These are phyloP conservation scores for Dendrostoma leiphaemia DNA, from an alignment of 2,329 filamentous ascomycete species.

Conservation along the genomic window DNA sequence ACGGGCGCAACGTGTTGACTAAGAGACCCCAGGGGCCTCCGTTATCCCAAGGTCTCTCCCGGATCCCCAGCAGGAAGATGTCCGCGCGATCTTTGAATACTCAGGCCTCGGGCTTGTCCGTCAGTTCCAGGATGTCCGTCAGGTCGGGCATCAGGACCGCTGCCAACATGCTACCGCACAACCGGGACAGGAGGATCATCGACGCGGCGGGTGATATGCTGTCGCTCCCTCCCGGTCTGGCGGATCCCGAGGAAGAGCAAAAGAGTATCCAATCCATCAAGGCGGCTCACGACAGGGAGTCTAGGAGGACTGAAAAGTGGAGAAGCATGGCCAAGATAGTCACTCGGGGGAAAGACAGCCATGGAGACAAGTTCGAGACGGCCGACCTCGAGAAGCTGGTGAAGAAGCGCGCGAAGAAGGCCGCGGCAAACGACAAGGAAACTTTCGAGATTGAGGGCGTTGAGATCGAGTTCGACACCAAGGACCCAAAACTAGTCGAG, in stretches of 20 bases:
- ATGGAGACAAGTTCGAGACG: conserved; percentile 71
- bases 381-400: conserved; percentile 57
- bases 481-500: conserved; percentile 80
- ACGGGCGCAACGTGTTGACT: conserved; percentile 44
- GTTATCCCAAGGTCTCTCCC: conserved; percentile 36
- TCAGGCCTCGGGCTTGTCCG: conserved; percentile 51
- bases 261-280: conserved; percentile 51
- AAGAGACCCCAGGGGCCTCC: conserved; percentile 36
- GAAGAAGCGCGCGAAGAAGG: conserved; percentile 65
- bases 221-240: conserved; percentile 55
- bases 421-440: conserved; percentile 56
- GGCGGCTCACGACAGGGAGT: conserved; percentile 61
- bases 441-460: conserved; percentile 55
- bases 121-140: conserved; percentile 50
- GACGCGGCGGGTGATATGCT: conserved; percentile 69
- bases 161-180: conserved; percentile 58
- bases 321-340: conserved; percentile 62
- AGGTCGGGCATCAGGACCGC: conserved; percentile 56
- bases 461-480: conserved; percentile 76
- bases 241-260: conserved; percentile 55
- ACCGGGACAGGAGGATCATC: conserved; percentile 58
- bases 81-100: conserved; percentile 60
- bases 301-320: conserved; percentile 64
- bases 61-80: conserved; percentile 51
- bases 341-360: conserved; percentile 47